These are phyloP conservation scores for Dalbergia cochinchinensis DNA, from an alignment of 306 rosid genomes.

Conservation along the genomic window DNA sequence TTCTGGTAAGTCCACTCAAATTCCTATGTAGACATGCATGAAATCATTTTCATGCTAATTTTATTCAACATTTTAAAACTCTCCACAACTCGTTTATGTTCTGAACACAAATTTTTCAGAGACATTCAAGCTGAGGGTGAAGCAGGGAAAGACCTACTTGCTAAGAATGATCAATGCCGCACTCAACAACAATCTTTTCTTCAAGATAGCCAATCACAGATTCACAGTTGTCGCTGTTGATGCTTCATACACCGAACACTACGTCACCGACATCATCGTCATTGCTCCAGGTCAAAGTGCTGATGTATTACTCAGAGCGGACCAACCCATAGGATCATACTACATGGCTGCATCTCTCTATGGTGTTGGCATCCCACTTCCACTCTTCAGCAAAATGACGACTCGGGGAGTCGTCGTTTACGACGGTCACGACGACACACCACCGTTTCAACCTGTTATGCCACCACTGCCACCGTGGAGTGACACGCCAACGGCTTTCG, in stretches of 20 bases:
- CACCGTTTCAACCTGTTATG: slow-evolving; percentile 37
- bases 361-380: neutral
- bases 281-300: slow-evolving; percentile 58
- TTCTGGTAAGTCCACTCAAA: too few species aligned
- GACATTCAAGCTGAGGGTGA: slow-evolving; percentile 49
- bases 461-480: slow-evolving; percentile 47
- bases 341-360: slow-evolving; percentile 67
- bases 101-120: neutral
- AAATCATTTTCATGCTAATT: too few species aligned
- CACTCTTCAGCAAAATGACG: slow-evolving; percentile 37
- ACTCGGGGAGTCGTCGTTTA: slow-evolving; percentile 57
- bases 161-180: slow-evolving; percentile 66
- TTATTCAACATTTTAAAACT: too few species aligned
- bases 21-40: too few species aligned
- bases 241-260: slow-evolving; percentile 57
- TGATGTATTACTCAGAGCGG: slow-evolving; percentile 56
- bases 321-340: slow-evolving; percentile 59
- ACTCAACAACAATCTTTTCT: slow-evolving; percentile 65
- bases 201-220: slow-evolving; percentile 63
- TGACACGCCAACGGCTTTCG: slow-evolving; percentile 54
- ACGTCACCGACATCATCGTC: slow-evolving; percentile 54
- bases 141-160: slow-evolving; percentile 58
- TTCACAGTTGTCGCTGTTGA: slow-evolving; percentile 66
- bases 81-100: neutral
- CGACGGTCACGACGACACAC: neutral